phyloP scores from a whole-genome alignment of 805 yeast species.

The Candida parachauliodes region DNA sequence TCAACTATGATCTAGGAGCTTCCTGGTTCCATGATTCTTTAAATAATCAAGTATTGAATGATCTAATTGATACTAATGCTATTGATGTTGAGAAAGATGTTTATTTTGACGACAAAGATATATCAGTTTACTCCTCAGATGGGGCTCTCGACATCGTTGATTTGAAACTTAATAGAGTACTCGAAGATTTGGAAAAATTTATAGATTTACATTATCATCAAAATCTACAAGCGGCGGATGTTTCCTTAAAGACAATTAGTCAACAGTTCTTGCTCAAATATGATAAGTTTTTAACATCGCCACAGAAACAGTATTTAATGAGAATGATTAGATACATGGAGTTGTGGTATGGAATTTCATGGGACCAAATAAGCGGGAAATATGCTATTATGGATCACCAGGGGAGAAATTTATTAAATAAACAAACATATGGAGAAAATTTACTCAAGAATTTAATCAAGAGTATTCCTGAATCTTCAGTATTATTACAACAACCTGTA shows the following conservation, averaged over 20 bases:
- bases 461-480: constrained; percentile 34
- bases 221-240: constrained; percentile 46
- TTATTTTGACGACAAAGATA: constrained; percentile 47
- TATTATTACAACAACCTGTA: constrained; percentile 44
- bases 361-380: constrained; percentile 65
- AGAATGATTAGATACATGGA: constrained; percentile 56
- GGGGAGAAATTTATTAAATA: constrained; percentile 74
- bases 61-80: constrained; percentile 13
- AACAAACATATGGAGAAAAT: constrained; percentile 50
- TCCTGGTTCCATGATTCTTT: constrained; percentile 89
- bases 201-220: constrained; percentile 56
- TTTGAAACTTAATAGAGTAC: constrained; percentile 31
- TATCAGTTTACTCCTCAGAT: constrained; percentile 22
- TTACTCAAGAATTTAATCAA: constrained; percentile 42
- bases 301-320: constrained; percentile 50
- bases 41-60: constrained; percentile 54
- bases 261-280: constrained; percentile 44
- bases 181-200: constrained; percentile 55
- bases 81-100: constrained; percentile 25
- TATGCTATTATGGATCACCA: constrained; percentile 65
- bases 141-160: constrained; percentile 32
- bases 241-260: constrained; percentile 49
- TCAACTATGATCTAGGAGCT: constrained; percentile 75
- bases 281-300: constrained; percentile 44
- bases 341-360: constrained; percentile 76